Evolutionary conservation across 192 early-diverging fungal genomes (phyloP), one percentile per base, ranked within the genome.

Genomic region (Haplosporangium gracile): DNA sequence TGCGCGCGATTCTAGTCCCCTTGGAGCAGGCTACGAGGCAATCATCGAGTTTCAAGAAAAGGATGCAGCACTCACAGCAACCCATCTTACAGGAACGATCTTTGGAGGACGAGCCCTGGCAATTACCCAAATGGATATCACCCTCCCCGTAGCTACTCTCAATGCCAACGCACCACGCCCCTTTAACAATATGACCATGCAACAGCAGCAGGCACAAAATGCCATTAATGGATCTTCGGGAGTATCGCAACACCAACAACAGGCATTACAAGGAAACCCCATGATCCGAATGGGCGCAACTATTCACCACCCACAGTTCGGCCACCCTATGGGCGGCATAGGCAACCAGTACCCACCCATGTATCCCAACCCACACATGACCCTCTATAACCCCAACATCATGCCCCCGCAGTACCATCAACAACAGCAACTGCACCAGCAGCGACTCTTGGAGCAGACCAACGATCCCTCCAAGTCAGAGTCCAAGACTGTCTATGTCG

Each of bases 291-390:
- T 86, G 84, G 84, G 84, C 36, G 73, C 84, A 13, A 80, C 79
- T 18, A 81, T 86, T 65, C 70, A 75, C 51, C 84, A 86, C 76
- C 79, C 84, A 32, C 84, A 86, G 72, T 86, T 76, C 68, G 81
- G 68, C 57, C 75, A 76, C 43, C 74, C 81, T 72, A 68, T 65
- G 13, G 76, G 75, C 68, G 83, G 70, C 45, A 77, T 82, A 69
- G 45, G 75, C 45, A 82, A 53, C 65, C 84, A 86, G 51, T 81
- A 81, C 39, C 75, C 63, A 40, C 84, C 84, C 5, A 77, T 86
- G 72, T 86, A 86, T n/a, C 79, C 75, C 57, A 86, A 76, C 43
- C 84, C 84, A 42, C 84, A 86, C 39, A 86, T 86, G 84, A 81
- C 79, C 0, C 76, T 86, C 11, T 86, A 81, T 32, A 78, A 77